Conservation (phyloP, 2,329 filamentous ascomycete species). For the Exophiala calicioides region DNA sequence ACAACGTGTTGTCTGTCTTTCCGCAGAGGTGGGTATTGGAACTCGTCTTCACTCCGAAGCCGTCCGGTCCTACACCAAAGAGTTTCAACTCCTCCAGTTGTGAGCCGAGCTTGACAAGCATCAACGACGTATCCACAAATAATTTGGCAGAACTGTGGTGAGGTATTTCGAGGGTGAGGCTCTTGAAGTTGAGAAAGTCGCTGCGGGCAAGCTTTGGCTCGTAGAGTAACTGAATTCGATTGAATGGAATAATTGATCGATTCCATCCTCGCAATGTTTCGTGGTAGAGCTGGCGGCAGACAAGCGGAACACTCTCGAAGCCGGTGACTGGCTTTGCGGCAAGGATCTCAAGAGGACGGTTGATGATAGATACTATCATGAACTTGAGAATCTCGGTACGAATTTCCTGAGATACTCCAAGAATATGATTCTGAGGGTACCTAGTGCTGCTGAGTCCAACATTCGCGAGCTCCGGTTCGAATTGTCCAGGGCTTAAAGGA, state of each 20-base stretch:
- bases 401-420: conserved; percentile 23
- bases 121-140: conserved; percentile 9
- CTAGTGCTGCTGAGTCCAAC: background rate
- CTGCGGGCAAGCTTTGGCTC: background rate
- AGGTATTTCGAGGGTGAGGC: conserved; percentile 21
- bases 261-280: conserved; percentile 9
- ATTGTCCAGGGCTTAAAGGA: no score
- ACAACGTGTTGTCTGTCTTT: conserved; percentile 9
- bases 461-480: background rate
- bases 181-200: conserved; percentile 8
- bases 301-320: conserved; percentile 13
- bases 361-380: background rate
- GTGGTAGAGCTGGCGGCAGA: conserved; percentile 20
- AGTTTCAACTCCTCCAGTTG: conserved; percentile 25
- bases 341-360: background rate
- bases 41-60: conserved; percentile 15
- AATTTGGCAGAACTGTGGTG: conserved; percentile 10
- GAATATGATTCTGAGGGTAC: conserved; percentile 18
- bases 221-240: conserved; percentile 11
- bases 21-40: conserved; percentile 14
- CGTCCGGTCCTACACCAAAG: conserved; percentile 22
- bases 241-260: conserved; percentile 13
- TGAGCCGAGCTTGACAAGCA: conserved; percentile 4
- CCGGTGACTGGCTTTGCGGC: conserved; percentile 7
- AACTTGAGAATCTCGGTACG: conserved; percentile 14